Conservation (phyloP, 352 stramenopile genomes). For the Phytophthora uliginosa region DNA sequence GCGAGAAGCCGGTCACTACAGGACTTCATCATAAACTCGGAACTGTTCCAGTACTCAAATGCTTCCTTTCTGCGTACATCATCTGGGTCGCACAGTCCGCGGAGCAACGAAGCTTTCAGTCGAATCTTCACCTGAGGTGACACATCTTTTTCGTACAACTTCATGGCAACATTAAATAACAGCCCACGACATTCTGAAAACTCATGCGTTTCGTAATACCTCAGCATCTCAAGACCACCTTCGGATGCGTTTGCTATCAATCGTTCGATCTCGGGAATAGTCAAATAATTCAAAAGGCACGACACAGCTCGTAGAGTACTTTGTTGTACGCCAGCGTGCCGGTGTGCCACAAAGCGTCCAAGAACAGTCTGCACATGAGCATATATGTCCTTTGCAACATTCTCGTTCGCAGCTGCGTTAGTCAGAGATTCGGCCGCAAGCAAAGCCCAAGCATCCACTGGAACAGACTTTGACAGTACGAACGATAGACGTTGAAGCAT, state of each 20-base stretch:
- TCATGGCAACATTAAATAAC: conserved; percentile 54
- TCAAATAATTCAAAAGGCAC: conserved; percentile 46
- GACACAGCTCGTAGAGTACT: conserved; percentile 54
- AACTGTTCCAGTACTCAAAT: conserved; percentile 61
- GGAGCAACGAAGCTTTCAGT: conserved; percentile 52
- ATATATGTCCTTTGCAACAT: conserved; percentile 54
- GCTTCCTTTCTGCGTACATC: conserved; percentile 46
- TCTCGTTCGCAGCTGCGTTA: conserved; percentile 53
- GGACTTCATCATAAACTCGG: conserved; percentile 37
- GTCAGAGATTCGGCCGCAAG: conserved; percentile 55
- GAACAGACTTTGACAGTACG: conserved; percentile 66
- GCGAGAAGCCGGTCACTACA: conserved; percentile 55
- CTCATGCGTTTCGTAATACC: conserved; percentile 45
- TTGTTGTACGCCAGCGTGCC: conserved; percentile 59
- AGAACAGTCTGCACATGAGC: conserved; percentile 59
- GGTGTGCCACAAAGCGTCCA: conserved; percentile 62
- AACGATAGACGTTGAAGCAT: conserved; percentile 82
- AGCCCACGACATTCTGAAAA: conserved; percentile 48
- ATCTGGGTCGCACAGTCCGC: conserved; percentile 64
- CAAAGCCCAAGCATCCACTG: conserved; percentile 69
- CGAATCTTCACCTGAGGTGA: conserved; percentile 19
- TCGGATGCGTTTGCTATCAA: conserved; percentile 36
- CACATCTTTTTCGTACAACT: conserved; percentile 43
- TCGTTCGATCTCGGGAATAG: conserved; percentile 28
- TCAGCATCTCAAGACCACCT: conserved; percentile 55